A percentile compares a stretch with the other conserved stretches of the same genome.
Conservation (phyloP, 352 stramenopile species). For the Phytophthora pinifolia region DNA sequence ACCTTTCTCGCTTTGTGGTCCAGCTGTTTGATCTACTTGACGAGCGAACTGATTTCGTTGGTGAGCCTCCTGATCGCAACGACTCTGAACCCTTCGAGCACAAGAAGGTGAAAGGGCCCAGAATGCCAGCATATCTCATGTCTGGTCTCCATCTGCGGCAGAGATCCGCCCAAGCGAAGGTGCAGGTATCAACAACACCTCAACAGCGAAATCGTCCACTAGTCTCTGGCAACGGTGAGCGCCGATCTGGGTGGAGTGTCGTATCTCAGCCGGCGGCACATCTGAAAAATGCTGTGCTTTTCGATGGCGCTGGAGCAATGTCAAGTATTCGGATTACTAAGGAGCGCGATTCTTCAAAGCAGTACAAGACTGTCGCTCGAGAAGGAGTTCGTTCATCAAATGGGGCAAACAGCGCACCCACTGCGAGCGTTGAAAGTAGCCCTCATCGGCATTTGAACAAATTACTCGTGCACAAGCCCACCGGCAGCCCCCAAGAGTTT, state of each 20-base stretch:
- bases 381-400: slow-evolving; percentile 1
- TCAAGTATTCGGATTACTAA: slow-evolving; percentile 31
- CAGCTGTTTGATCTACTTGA: slow-evolving; percentile 37
- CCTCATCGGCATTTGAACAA: slow-evolving; percentile 26
- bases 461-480: slow-evolving; percentile 16
- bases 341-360: slow-evolving; percentile 29
- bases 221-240: slow-evolving; percentile 15
- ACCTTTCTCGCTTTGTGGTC: slow-evolving; percentile 34
- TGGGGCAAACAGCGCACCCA: slow-evolving; percentile 1
- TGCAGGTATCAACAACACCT: neutral
- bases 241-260: slow-evolving; percentile 11
- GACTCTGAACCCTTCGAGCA: slow-evolving; percentile 4
- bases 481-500: neutral
- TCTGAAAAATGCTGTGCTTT: slow-evolving; percentile 40
- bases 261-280: slow-evolving; percentile 10
- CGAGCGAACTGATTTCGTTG: slow-evolving; percentile 48
- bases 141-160: slow-evolving; percentile 7
- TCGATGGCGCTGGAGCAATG: slow-evolving; percentile 34
- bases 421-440: slow-evolving; percentile 6
- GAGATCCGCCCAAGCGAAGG: slow-evolving; percentile 1
- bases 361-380: slow-evolving; percentile 14
- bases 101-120: slow-evolving; percentile 17
- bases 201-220: slow-evolving; percentile 16
- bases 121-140: slow-evolving; percentile 5
- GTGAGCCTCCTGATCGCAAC: slow-evolving; percentile 6